A percentile compares a stretch with the other conserved stretches of the same genome.
phyloP scores from a whole-genome alignment of 164 flowering plant species.

The Vitis rupestris region DNA sequence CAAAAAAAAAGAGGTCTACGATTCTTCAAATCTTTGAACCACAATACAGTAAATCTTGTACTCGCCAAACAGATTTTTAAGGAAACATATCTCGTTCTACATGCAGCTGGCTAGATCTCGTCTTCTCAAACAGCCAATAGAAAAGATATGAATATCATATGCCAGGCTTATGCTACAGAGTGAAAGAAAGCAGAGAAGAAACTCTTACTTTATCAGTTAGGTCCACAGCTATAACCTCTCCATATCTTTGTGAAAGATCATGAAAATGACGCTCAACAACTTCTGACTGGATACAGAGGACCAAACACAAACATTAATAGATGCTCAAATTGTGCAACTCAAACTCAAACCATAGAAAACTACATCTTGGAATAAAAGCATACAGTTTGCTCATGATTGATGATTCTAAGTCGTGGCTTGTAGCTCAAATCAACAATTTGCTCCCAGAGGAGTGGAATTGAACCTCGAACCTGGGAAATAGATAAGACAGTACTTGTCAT shows the following conservation, averaged over 20 bases:
- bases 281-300: conserved; percentile 48
- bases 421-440: conserved; percentile 99
- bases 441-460: conserved; percentile 99
- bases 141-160: background rate
- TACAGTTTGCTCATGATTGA: conserved; percentile 79
- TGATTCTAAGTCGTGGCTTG: conserved; percentile 72
- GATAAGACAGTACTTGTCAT: background rate
- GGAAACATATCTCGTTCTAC: background rate
- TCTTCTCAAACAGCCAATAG: background rate
- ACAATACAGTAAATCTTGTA: background rate
- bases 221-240: conserved; percentile 72
- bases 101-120: background rate
- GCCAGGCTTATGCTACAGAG: conserved; percentile 5
- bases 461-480: conserved; percentile 78
- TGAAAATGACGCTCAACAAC: conserved; percentile 87
- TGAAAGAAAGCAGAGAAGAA: conserved; percentile 6
- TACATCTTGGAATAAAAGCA: conserved; percentile 10
- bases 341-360: background rate
- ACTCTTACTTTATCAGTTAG: conserved; percentile 71
- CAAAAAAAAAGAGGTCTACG: no score
- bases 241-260: conserved; percentile 85
- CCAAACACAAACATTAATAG: background rate
- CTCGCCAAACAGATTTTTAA: background rate
- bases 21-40: background rate
- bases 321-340: background rate